Evolutionary conservation across 1,284 basidiomycete species (phyloP).

Genomic region (Kwoniella shivajii): DNA sequence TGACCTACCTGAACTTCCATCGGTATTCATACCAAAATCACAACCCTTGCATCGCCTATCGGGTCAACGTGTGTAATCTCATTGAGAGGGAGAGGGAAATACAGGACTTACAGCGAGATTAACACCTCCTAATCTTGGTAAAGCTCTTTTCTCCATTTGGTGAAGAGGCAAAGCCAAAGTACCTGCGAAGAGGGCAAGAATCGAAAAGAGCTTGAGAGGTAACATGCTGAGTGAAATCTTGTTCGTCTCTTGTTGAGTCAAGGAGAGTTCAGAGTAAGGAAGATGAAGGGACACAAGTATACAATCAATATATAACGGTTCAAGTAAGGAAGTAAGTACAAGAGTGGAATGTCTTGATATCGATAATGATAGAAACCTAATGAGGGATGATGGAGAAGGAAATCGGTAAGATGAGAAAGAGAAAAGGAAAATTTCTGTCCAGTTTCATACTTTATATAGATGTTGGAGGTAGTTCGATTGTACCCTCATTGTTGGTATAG

Average conservation of each 20-base stretch:
- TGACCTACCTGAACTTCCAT: constrained; percentile 27
- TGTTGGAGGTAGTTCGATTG: too few species aligned
- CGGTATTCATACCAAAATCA: constrained; percentile 40
- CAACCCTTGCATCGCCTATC: constrained; percentile 28
- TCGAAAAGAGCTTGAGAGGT: constrained; percentile 11
- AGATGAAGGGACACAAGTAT: neutral
- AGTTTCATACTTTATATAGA: too few species aligned
- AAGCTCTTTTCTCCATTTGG: constrained; percentile 25
- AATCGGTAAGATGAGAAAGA: too few species aligned
- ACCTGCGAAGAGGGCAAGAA: constrained; percentile 17
- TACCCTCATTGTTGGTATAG: too few species aligned
- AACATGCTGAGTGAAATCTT: constrained; percentile 2
- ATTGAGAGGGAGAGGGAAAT: neutral
- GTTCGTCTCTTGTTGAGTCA: too few species aligned
- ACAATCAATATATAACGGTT: too few species aligned
- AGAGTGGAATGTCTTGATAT: too few species aligned
- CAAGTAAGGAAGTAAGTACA: too few species aligned
- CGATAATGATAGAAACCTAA: too few species aligned
- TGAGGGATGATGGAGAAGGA: neutral
- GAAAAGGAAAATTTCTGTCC: too few species aligned
- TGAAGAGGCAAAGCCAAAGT: constrained; percentile 14
- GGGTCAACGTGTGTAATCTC: neutral
- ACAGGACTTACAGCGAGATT: constrained; percentile 39
- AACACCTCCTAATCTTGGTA: constrained; percentile 41
- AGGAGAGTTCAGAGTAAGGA: neutral